Percentiles rank a stretch among this genome's conserved stretches.
These are phyloP conservation scores for Stereum hirsutum DNA, from an alignment of 1,284 basidiomycete species.

Conservation along the genomic window DNA sequence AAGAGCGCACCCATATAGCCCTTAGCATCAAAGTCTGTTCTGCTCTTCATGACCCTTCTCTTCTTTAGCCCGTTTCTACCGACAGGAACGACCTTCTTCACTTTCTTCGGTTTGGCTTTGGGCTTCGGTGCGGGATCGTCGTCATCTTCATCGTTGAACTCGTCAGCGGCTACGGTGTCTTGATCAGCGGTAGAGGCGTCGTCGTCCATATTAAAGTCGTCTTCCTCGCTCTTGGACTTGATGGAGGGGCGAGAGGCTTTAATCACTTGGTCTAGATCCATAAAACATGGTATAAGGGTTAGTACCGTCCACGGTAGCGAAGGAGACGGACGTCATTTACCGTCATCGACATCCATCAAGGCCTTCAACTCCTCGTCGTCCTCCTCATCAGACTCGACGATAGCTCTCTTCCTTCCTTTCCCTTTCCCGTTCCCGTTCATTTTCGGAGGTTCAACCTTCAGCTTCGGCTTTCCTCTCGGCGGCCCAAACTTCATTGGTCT, in stretches of 20 bases:
- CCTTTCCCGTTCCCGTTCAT: slow-evolving; percentile 18
- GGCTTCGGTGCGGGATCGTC: slow-evolving; percentile 27
- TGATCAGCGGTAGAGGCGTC: too few relatives aligned
- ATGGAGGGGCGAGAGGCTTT: slow-evolving; percentile 8
- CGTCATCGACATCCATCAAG: slow-evolving; percentile 74
- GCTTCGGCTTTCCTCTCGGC: too few relatives aligned
- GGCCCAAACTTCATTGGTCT: too few relatives aligned
- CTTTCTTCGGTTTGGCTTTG: slow-evolving; percentile 51
- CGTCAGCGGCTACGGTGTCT: slow-evolving; percentile 19
- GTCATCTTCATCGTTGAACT: slow-evolving; percentile 24
- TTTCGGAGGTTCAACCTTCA: slow-evolving; percentile 8
- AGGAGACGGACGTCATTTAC: slow-evolving; percentile 21
- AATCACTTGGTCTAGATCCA: slow-evolving; percentile 10
- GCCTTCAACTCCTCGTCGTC: slow-evolving; percentile 37
- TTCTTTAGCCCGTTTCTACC: slow-evolving; percentile 70
- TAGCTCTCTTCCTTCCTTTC: slow-evolving; percentile 17
- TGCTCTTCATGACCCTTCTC: slow-evolving; percentile 49
- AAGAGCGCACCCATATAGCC: slow-evolving; percentile 58
- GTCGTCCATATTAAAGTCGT: slow-evolving; percentile 12
- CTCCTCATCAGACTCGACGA: slow-evolving; percentile 29
- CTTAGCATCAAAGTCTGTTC: slow-evolving; percentile 46
- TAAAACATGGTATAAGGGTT: background rate
- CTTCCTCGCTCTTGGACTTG: slow-evolving; percentile 13
- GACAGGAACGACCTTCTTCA: slow-evolving; percentile 54
- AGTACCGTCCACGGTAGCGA: background rate